A percentile compares a stretch with the other conserved stretches of the same genome.
phyloP scores from a whole-genome alignment of 805 yeast genomes.

The Teunomyces gatunensis region DNA sequence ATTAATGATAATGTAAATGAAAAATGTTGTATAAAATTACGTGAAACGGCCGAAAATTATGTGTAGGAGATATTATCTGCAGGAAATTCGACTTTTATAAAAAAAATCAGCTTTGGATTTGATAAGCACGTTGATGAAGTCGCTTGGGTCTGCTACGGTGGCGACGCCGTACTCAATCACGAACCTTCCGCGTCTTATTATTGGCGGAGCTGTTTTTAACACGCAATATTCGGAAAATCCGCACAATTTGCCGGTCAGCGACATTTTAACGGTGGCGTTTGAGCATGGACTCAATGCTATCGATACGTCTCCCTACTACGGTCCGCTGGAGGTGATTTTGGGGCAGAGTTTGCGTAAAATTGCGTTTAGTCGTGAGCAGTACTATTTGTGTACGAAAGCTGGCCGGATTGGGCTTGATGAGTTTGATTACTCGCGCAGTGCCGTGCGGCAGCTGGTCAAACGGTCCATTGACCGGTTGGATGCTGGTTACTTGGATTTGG shows the following conservation, averaged over 20 bases:
- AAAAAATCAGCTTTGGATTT: background rate
- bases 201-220: conserved; percentile 91
- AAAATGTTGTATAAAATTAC: background rate
- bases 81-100: background rate
- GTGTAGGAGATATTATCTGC: background rate
- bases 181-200: conserved; percentile 55
- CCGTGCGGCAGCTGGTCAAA: conserved; percentile 59
- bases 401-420: conserved; percentile 69
- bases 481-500: conserved; percentile 72
- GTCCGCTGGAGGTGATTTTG: conserved; percentile 74
- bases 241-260: conserved; percentile 51
- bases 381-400: conserved; percentile 79
- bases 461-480: conserved; percentile 67
- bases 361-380: conserved; percentile 52
- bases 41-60: too few relatives aligned
- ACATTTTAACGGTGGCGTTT: conserved; percentile 60
- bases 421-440: conserved; percentile 68
- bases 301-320: conserved; percentile 93
- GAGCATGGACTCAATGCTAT: conserved; percentile 68
- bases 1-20: conserved; percentile 1
- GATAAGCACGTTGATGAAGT: background rate
- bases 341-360: conserved; percentile 57
- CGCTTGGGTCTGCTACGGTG: conserved; percentile 20
- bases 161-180: conserved; percentile 22
- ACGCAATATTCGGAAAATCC: conserved; percentile 77